Conservation (phyloP, 805 yeast species). For the Cyberlindnera samutprakarnensis region DNA sequence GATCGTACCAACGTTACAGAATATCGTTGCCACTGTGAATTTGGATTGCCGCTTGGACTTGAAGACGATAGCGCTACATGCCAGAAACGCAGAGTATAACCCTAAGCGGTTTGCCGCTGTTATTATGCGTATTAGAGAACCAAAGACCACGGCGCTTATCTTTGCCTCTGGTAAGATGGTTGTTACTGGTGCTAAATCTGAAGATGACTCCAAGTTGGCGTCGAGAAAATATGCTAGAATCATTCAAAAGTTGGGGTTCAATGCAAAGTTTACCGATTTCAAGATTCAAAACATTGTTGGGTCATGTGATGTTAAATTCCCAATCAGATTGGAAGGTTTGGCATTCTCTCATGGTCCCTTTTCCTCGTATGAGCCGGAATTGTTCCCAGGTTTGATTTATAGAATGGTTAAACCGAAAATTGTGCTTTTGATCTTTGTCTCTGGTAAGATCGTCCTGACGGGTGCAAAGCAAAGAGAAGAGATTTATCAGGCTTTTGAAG, state of each 20-base stretch:
- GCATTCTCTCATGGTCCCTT: constrained; percentile 98
- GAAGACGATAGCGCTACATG: constrained; percentile 95
- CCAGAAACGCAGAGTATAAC: constrained; percentile 97
- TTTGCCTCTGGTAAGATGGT: constrained; percentile 99
- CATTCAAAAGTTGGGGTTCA: constrained; percentile 94
- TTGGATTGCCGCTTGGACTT: constrained; percentile 92
- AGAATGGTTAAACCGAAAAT: constrained; percentile 99
- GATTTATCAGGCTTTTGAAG: constrained; percentile 96
- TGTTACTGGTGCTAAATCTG: constrained; percentile 98
- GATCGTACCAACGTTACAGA: constrained; percentile 87
- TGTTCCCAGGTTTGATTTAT: constrained; percentile 96
- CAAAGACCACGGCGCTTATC: constrained; percentile 94
- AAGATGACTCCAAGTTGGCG: constrained; percentile 97
- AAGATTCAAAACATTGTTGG: constrained; percentile 98
- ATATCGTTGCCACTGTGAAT: constrained; percentile 96
- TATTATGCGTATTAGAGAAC: constrained; percentile 98
- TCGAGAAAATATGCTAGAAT: constrained; percentile 97
- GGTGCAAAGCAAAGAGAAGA: constrained; percentile 99
- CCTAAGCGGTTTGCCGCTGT: constrained; percentile 99
- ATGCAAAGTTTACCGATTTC: constrained; percentile 96
- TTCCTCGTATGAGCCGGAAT: constrained; percentile 96
- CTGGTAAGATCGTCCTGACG: constrained; percentile 94
- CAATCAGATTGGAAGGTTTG: constrained; percentile 92
- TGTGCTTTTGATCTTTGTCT: constrained; percentile 89
- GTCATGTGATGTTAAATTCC: constrained; percentile 97